Evolutionary conservation across 768 basidiomycete species (phyloP), one percentile per base, ranked within the genome.

Genomic region (Phaeolepiota aurea): DNA sequence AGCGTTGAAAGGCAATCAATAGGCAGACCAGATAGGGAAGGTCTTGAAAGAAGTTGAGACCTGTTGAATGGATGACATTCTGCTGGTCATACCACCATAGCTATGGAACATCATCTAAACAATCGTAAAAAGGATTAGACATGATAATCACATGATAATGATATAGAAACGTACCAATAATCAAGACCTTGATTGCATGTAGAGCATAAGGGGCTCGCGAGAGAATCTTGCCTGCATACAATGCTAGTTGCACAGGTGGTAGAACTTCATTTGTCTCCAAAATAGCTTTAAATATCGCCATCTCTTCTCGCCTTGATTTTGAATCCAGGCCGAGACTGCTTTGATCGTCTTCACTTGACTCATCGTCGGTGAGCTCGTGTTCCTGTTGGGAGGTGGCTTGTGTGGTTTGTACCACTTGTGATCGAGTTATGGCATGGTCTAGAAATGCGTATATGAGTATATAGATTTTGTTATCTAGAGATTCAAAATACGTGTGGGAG

Each of bases 21-120:
- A 53, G 47, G 16, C 53, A 43, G 9, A 46, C 34, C n/a, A 48
- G 43, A 30, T 44, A 43, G 10, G 52, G 55, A 19, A 45, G 40
- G 30, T 53, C 38, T 21, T 52, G 44, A 32, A 52, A 38, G 30
- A 56, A 50, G 36, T 48, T 46, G n/a, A 54, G 42, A 22, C 50
- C 53, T 14, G 37, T 33, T 4, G 48, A 46, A 38, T 48, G 45
- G 21, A 57, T 46, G 7, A 44, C 30, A 4, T 50, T 46, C 31
- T 54, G 32, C 5, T 43, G 38, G 40, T 57, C 55, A 28, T 44
- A 55, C 32, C 40, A 53, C 49, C 51, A 52, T 12, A 56, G 18
- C 35, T 41, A 54, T 14, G 38, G 22, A 14, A 43, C 40, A 32
- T 48, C 50, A 41, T 51, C 51, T 49, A 20, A n/a, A 28, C n/a